These are phyloP conservation scores for Trichoderma simmonsii DNA, from an alignment of 2,329 filamentous ascomycete species.

Conservation along the genomic window DNA sequence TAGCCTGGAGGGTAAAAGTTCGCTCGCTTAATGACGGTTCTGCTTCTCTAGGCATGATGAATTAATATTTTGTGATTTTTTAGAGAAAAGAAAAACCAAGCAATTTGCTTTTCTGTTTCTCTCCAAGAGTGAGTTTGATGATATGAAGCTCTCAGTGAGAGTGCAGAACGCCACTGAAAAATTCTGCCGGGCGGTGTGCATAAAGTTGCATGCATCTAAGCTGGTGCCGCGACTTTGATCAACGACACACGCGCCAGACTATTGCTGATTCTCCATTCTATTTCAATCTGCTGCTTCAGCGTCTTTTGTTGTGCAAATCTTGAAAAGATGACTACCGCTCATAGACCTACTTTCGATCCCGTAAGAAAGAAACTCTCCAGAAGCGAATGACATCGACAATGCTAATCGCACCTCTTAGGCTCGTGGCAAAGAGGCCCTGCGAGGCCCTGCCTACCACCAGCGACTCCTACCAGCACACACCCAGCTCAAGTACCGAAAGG, in stretches of 20 bases:
- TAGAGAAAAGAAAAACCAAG: background rate
- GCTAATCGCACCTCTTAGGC: constrained; percentile 52
- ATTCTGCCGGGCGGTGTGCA: constrained; percentile 52
- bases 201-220: constrained; percentile 4
- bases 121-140: background rate
- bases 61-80: constrained; percentile 21
- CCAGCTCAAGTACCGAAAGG: constrained; percentile 79
- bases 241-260: background rate
- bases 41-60: constrained; percentile 82
- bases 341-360: constrained; percentile 94
- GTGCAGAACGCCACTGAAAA: constrained; percentile 23
- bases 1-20: constrained; percentile 78
- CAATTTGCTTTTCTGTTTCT: constrained; percentile 1
- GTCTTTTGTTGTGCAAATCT: background rate
- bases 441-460: constrained; percentile 93
- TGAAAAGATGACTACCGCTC: constrained; percentile 60
- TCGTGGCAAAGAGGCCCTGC: constrained; percentile 88
- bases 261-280: background rate
- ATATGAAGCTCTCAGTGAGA: constrained; percentile 22
- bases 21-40: constrained; percentile 88
- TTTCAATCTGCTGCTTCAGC: background rate
- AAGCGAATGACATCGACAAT: background rate
- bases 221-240: constrained; percentile 7
- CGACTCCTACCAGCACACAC: constrained; percentile 92
- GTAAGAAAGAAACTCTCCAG: constrained; percentile 45